Evolutionary conservation across 345 rosid genomes (phyloP), one percentile per base, ranked within the genome.

Genomic region (Capsella bursapastoris): DNA sequence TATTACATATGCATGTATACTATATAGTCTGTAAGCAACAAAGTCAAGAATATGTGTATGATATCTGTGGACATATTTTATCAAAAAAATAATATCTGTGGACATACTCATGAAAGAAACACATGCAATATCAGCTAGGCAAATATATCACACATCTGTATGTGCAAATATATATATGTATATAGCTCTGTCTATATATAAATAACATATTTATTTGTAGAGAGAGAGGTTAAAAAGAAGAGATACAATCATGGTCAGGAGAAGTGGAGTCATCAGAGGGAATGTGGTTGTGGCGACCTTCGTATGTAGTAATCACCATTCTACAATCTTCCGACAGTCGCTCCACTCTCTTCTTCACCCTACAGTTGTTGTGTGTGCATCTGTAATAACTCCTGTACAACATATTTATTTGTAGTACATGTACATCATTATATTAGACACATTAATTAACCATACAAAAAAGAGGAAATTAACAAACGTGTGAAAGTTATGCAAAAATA

Each of bases 271-370:
- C 98, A 70, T 91, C 92, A 49, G 86, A 88, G 4, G 96, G 97
- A 68, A 89, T 76, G 86, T 93, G 98, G 66, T 84, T 91, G 82
- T 94, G 98, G 79, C 98, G 87, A 52, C 98, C 98, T 88, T 94
- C 98, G 25, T 94, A 94, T 32, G 98, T 94, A 12, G 98, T 94
- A 57, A 94, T 94, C 70, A 94, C 98, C 98, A 94, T 94, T 72
- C 98, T 84, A 75, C 96, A 88, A 57, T 94, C 98, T 71, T 94
- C 97, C 5, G 97, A 94, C 28, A 94, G 77, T 63, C 98, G 55
- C 75, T 94, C 98, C 8, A 94, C 96, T 78, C 97, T 94, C 87
- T 94, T 94, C 89, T 94, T 94, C 83, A 94, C 97, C 66, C 93
- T 80, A 76, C 98, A 94, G 68, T 86, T 94, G 57, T 52, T 91